These are phyloP conservation scores for Ustilago cynodontis DNA, from an alignment of 1,284 basidiomycete species.

Conservation along the genomic window DNA sequence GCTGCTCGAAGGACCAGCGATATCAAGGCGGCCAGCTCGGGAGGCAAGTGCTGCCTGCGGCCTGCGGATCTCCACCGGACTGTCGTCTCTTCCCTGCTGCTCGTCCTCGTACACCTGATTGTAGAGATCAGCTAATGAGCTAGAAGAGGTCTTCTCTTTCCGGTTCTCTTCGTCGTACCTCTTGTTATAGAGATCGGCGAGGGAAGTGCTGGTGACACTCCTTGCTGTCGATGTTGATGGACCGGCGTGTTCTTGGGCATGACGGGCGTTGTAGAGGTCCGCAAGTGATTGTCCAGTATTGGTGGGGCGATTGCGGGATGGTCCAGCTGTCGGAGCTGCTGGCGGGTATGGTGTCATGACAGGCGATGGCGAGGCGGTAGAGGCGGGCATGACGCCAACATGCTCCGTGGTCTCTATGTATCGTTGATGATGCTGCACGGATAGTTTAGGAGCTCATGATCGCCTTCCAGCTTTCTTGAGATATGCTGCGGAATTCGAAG, in stretches of 20 bases:
- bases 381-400: constrained; percentile 14
- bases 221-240: not conserved
- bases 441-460: not conserved
- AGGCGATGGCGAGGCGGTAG: constrained; percentile 7
- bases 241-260: constrained; percentile 15
- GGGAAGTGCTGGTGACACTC: constrained; percentile 7
- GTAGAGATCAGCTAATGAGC: constrained; percentile 28
- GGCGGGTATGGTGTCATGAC: constrained; percentile 18
- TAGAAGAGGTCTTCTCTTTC: constrained; percentile 4
- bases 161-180: constrained; percentile 13
- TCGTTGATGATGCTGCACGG: not conserved
- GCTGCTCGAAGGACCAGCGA: not conserved
- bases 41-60: not conserved
- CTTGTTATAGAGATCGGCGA: constrained; percentile 19
- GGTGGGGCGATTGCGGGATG: not conserved
- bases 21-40: not conserved
- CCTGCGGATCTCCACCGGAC: not conserved
- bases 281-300: constrained; percentile 16
- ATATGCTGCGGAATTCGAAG: no score
- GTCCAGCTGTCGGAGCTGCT: constrained; percentile 11
- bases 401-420: not conserved
- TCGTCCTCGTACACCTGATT: constrained; percentile 23
- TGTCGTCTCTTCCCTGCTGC: constrained; percentile 4
- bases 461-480: not conserved
- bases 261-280: constrained; percentile 36